Evolutionary conservation across 2,329 filamentous ascomycete genomes (phyloP).

Genomic region (Aschersonia sp.): DNA sequence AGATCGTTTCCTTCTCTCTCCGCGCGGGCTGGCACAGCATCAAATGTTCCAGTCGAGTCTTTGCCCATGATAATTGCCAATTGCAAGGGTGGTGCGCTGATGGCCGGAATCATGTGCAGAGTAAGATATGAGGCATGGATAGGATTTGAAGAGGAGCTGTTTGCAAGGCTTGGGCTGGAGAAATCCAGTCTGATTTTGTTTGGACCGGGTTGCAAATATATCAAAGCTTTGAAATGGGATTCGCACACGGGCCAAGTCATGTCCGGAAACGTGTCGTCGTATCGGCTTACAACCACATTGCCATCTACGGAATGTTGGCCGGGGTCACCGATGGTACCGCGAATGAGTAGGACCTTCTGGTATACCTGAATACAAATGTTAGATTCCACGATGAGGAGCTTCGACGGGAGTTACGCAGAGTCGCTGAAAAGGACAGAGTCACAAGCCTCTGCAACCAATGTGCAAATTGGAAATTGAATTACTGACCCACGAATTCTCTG

Average conservation of each 20-base stretch:
- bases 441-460: neutral
- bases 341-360: conserved; percentile 75
- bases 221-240: conserved; percentile 80
- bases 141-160: conserved; percentile 49
- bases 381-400: conserved; percentile 4
- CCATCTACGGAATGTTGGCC: conserved; percentile 59
- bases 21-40: conserved; percentile 61
- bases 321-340: conserved; percentile 67
- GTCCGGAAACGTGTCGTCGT: conserved; percentile 74
- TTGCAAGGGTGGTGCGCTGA: conserved; percentile 69
- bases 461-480: neutral
- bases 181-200: conserved; percentile 87
- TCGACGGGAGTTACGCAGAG: too few relatives aligned
- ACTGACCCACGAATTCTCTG: conserved; percentile 73
- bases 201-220: conserved; percentile 82
- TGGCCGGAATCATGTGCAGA: conserved; percentile 74
- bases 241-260: conserved; percentile 78
- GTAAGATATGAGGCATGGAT: conserved; percentile 69
- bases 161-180: conserved; percentile 63
- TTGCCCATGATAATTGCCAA: conserved; percentile 77
- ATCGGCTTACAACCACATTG: conserved; percentile 61
- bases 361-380: conserved; percentile 50
- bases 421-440: too few relatives aligned
- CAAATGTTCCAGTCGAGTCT: conserved; percentile 77
- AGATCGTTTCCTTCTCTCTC: conserved; percentile 72